Evolutionary conservation across 768 basidiomycete genomes (phyloP), one percentile per base, ranked within the genome.

Genomic region (Polyporus arcularius): DNA sequence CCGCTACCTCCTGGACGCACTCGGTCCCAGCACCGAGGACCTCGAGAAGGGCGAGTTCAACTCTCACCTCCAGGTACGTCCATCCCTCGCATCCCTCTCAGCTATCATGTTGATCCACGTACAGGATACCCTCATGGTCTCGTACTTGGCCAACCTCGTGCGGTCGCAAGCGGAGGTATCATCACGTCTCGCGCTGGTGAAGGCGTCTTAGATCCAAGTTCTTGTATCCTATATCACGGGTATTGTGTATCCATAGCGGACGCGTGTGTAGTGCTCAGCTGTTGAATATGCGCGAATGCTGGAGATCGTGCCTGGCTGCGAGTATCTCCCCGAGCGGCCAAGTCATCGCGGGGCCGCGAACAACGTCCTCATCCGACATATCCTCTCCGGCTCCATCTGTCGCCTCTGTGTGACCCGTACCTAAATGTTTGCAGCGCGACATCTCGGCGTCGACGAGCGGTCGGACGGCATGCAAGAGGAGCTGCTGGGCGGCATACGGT

Each of bases 261-360:
- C 47, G 58, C 62, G 62, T 43, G 53, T 63, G 62, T 59, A 63
- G 53, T 63, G 55, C 48, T 64, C 61, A 90, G 75, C 89, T 91
- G 75, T 99, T 99, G 81, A 99, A 99, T 65, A 98, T 94, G 61
- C 96, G 83, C 46, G 94, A 96, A 76, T 98, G 96, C 73, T 95
- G 92, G 68, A 94, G 76, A 76, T 98, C 96, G 73, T 99, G 97
- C 60, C 97, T 80, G 42, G 86, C 84, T 39, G 90, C 87, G 31
- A 98, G 80, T 42, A 98, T 89, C 75, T 99, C 97, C 16, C 95
- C 96, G 18, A 99, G 73, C 0, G 96, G 97, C 96, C 96, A 98
- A 15, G 93, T 98, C 67, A 87, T 94, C 40, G 89, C 88, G 4
- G 96, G 94, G 0, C 86, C 89, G 38, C 77, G 67, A 11, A 77